Base-by-base conservation (phyloP, 2,329 filamentous ascomycete species). In the Colletotrichum shisoi region DNA sequence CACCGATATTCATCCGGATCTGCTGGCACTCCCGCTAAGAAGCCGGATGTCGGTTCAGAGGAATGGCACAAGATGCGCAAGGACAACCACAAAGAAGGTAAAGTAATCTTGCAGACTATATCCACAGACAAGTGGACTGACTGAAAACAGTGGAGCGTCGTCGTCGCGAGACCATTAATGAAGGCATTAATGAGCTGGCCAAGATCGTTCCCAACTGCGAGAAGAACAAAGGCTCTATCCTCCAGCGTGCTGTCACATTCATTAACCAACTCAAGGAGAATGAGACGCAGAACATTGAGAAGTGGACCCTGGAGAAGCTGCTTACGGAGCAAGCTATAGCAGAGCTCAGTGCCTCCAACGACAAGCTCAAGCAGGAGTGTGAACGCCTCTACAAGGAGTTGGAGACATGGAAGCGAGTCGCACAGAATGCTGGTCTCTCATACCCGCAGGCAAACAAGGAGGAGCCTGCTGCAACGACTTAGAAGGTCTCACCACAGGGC, bases 81-180 rank as follows among this genome's bases (percentile, higher is more conserved):
- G 76, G 94, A 98, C 74, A 99, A 98, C 71, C 95, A 99, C 81
- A 99, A 99, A 86, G 94, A 98, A 85, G 95, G 94, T 95, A 80
- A 80, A 75, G 86, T 37, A 57, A 76, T 42, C 17, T 9, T 12
- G 45, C 46, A 17, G 34, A n/a, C 1, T 27, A 15, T 5, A 8
- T 17, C 13, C 19, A 48, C 19, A 0, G 12, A 24, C 3, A 5
- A 3, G 24, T 19, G 24, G 56, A 69, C 72, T 76, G 74, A 78
- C 72, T 54, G 71, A 44, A 42, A 52, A 15, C 62, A 98, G 95
- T 99, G 69, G 95, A 99, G 80, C 93, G 95, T 68, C 92, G 95
- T 67, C 93, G 95, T 51, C 92, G 95, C 70, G 95, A 99, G 80
- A 97, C 95, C 0, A 99, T 99, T 77, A 99, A 99, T 72, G 95